Evolutionary conservation across 163 green algal genomes (phyloP).

Genomic region (Volvox carteri): DNA sequence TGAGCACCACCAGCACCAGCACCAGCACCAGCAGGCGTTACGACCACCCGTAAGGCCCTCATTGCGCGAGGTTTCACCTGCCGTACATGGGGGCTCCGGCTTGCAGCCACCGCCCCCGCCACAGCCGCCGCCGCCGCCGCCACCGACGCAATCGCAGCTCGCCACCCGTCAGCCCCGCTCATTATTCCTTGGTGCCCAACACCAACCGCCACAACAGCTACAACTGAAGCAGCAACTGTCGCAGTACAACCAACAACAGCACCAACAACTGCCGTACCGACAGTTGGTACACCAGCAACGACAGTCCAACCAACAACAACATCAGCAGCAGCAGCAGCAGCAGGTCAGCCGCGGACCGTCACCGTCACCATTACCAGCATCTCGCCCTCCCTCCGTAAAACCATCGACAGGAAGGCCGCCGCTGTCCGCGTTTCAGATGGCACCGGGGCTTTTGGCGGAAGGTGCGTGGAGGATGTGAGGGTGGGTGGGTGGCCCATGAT

Average conservation of each 20-base stretch:
- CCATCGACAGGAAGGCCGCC: too few species aligned
- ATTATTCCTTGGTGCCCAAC: too few species aligned
- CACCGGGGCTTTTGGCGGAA: too few species aligned
- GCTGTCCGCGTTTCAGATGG: too few species aligned
- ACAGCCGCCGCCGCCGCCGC: background rate
- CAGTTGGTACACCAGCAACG: background rate
- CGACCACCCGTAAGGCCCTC: background rate
- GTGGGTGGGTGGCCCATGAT: too few species aligned
- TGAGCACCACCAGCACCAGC: background rate
- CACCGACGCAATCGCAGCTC: background rate
- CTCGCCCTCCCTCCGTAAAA: too few species aligned
- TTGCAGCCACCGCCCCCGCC: background rate
- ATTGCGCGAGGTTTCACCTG: background rate
- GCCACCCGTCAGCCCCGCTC: background rate
- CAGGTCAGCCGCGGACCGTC: background rate
- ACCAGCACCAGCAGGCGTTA: background rate
- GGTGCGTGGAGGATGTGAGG: too few species aligned
- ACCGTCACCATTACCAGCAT: too few species aligned
- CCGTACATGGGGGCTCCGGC: background rate
- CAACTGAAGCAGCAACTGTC: background rate
- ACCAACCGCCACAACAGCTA: too few species aligned
- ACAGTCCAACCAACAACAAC: background rate
- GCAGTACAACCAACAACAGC: background rate
- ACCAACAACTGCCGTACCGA: background rate
- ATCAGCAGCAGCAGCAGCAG: conserved; percentile 2